Base-by-base conservation (phyloP, 2,329 filamentous ascomycete species). In the Talaromyces atroroseus region DNA sequence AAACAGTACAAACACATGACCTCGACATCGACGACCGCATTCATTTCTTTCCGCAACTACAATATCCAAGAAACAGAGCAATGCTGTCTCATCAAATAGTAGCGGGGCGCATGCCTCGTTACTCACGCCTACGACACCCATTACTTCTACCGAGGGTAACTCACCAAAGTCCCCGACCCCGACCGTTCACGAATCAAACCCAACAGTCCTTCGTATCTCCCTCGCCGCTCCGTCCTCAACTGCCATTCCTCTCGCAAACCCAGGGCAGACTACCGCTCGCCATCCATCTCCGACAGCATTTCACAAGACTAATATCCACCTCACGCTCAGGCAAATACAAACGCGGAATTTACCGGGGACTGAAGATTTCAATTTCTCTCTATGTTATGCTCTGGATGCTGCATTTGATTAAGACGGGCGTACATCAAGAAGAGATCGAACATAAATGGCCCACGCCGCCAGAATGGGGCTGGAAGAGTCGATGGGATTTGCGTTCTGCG, bases 261-360 rank as follows among this genome's bases (percentile, higher is more conserved):
- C 52, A 58, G 48, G 57, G 57, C 36, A 18, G 57, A 24, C 32
- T 58, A 18, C 78, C 81, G 60, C 75, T 81, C 7, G 74, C 80
- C 24, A 67, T 79, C 80, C 67, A 75, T 72, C 69, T 66, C 36
- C 77, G 78, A 60, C 68, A 78, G 29, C 78, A 83, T 45, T 76
- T 86, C 38, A 82, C 82, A 3, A 86, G 92, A 52, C 82, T 89
- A 59, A 82, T 95, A 58, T 90, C 88, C n/a, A 95, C 89, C 0
- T 87, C 91, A 68, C 84, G 84, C 46, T 72, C 73, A 11, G 64
- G 70, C 7, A 63, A 70, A 56, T 75, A 73, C 60, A 87, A 84
- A 56, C 69, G 68, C 21, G 68, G 71, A 1, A 58, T 73, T 57
- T 86, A 82, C 60, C 80, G 87, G 61, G 88, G 92, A 64, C 77